phyloP scores from a whole-genome alignment of 192 early-diverging fungal species.

The Phycomyces blakesleeanus region DNA sequence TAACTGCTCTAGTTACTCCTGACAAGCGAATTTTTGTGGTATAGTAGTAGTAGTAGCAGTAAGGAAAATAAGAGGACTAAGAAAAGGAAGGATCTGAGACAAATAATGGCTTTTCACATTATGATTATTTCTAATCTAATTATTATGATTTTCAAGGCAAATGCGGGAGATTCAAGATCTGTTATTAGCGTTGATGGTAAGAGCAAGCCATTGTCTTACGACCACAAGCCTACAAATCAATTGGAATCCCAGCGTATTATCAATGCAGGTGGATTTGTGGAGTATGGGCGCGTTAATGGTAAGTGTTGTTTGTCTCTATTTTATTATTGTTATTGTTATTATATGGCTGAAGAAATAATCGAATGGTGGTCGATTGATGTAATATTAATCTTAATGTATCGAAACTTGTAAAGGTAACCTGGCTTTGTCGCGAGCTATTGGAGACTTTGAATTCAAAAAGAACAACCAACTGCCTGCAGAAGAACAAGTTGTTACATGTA shows the following conservation, averaged over 20 bases:
- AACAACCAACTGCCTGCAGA: slow-evolving; percentile 72
- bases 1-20: slow-evolving; percentile 69
- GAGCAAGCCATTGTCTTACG: slow-evolving; percentile 71
- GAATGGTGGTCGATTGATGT: too few relatives aligned
- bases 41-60: too few relatives aligned
- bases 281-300: slow-evolving; percentile 96
- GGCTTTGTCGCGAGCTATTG: slow-evolving; percentile 93
- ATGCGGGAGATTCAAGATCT: slow-evolving; percentile 93
- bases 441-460: slow-evolving; percentile 99
- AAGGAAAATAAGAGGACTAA: too few relatives aligned
- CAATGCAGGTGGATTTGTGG: slow-evolving; percentile 90
- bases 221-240: slow-evolving; percentile 91
- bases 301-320: too few relatives aligned
- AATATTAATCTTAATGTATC: too few relatives aligned
- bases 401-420: slow-evolving; percentile 65
- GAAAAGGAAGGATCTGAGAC: too few relatives aligned
- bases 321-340: too few relatives aligned
- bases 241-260: slow-evolving; percentile 78
- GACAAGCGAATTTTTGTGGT: slow-evolving; percentile 76
- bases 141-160: too few relatives aligned
- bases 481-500: slow-evolving; percentile 89
- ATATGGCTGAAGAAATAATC: too few relatives aligned
- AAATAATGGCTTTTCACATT: too few relatives aligned
- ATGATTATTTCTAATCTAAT: too few relatives aligned
- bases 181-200: slow-evolving; percentile 69